Conservation (phyloP, 306 rosid genomes). For the Sophora flavescens region DNA sequence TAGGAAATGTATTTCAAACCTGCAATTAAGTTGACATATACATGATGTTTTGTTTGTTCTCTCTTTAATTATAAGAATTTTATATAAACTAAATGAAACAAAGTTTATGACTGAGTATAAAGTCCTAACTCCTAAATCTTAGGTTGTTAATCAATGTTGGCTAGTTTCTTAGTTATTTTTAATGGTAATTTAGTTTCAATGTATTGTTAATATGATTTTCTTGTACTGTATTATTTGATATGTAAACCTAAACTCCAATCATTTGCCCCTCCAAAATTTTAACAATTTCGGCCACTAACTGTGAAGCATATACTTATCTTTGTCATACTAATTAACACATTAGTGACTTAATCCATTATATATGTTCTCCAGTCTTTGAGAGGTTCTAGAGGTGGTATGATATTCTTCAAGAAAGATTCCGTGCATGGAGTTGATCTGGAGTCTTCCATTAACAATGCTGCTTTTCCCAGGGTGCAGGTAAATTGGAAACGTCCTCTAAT, state of each 20-base stretch:
- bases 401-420: too few relatives aligned
- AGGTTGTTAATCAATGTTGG: neutral
- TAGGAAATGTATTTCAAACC: neutral
- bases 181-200: neutral
- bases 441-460: slow-evolving; percentile 91
- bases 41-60: neutral
- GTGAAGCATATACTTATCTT: too few relatives aligned
- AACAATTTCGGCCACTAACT: too few relatives aligned
- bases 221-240: too few relatives aligned
- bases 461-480: slow-evolving; percentile 95
- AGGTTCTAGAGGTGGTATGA: too few relatives aligned
- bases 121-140: neutral
- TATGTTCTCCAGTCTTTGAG: too few relatives aligned
- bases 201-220: too few relatives aligned
- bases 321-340: too few relatives aligned
- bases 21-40: neutral
- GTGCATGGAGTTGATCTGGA: slow-evolving; percentile 83
- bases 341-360: too few relatives aligned
- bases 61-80: neutral
- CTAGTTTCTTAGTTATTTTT: neutral
- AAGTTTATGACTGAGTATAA: neutral
- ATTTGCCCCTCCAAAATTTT: neutral
- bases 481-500: slow-evolving; percentile 40
- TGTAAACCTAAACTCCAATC: neutral
- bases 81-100: neutral